A percentile compares a stretch with the other conserved stretches of the same genome.
phyloP scores from a whole-genome alignment of 345 rosid species.

The Euclidium syriacum region DNA sequence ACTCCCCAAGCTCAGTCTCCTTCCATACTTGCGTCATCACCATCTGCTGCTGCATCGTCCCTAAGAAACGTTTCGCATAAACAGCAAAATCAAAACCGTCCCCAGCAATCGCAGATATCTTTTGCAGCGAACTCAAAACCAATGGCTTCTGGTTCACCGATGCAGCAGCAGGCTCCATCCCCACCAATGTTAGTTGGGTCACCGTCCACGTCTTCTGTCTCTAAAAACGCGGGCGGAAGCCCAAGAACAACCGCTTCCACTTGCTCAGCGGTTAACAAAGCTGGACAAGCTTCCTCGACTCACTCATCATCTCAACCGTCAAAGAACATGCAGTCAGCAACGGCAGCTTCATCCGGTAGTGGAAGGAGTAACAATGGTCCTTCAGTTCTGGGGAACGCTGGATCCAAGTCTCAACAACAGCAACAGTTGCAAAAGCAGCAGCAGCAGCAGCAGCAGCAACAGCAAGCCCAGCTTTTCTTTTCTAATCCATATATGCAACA shows the following conservation, averaged over 20 bases:
- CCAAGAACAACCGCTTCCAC: constrained; percentile 66
- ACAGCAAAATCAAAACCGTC: constrained; percentile 70
- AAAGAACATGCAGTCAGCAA: constrained; percentile 52
- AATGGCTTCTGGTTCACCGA: constrained; percentile 44
- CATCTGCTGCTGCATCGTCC: constrained; percentile 44
- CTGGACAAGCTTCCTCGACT: constrained; percentile 52
- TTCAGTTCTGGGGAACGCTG: constrained; percentile 64
- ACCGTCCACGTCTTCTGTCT: constrained; percentile 74
- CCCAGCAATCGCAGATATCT: constrained; percentile 63
- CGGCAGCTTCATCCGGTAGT: constrained; percentile 53
- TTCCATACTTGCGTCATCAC: constrained; percentile 39
- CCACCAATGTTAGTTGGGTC: constrained; percentile 68
- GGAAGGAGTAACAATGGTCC: constrained; percentile 47
- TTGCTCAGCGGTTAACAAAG: constrained; percentile 54
- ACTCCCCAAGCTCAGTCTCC: constrained; percentile 50
- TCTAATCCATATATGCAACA: constrained; percentile 46
- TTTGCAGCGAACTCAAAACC: constrained; percentile 69
- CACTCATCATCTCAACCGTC: constrained; percentile 60
- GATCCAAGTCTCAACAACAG: constrained; percentile 60
- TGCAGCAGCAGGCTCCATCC: constrained; percentile 55
- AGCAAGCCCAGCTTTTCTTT: constrained; percentile 53
- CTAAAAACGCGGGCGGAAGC: constrained; percentile 86
- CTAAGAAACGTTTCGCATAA: constrained; percentile 56
- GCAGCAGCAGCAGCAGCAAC: constrained; percentile 59
- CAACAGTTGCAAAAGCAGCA: constrained; percentile 56